Percentiles rank a stretch among this genome's conserved stretches.
Conservation (phyloP, 176 grass and related monocot species). For the Ensete ventricosum region DNA sequence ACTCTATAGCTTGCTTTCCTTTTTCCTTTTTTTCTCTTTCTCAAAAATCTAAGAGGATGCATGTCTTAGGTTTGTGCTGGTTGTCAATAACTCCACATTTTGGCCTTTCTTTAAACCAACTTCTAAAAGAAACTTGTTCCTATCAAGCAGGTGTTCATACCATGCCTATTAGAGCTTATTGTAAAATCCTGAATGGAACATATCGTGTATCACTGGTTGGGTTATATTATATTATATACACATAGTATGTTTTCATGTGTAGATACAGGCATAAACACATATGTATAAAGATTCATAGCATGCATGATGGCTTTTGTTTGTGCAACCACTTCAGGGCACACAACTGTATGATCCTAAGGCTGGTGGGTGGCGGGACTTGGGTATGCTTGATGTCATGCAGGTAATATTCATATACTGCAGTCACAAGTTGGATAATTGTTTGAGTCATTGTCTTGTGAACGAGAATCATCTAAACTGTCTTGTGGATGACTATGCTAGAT, state of each 20-base stretch:
- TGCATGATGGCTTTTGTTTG: background rate
- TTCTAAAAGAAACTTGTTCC: no score
- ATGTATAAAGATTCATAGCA: slow-evolving; percentile 11
- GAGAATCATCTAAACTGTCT: slow-evolving; percentile 22
- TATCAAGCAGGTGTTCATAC: background rate
- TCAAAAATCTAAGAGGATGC: background rate
- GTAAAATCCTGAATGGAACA: background rate
- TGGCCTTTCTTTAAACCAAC: no score
- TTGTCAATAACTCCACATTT: background rate
- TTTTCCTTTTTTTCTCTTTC: background rate
- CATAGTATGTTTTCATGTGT: no score
- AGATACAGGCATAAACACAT: background rate
- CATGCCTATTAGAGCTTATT: slow-evolving; percentile 1
- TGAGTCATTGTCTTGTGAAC: background rate
- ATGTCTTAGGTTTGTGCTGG: background rate
- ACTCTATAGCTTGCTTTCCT: background rate
- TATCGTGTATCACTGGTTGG: no score
- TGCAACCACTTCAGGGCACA: slow-evolving; percentile 44
- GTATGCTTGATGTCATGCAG: slow-evolving; percentile 99
- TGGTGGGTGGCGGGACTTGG: slow-evolving; percentile 88
- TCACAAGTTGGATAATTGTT: slow-evolving; percentile 17
- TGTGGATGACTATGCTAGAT: slow-evolving; percentile 42
- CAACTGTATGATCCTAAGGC: slow-evolving; percentile 97
- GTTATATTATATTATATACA: no score
- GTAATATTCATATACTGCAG: slow-evolving; percentile 19